Evolutionary conservation across 495 filamentous ascomycete species (phyloP), one percentile per base, ranked within the genome.

Genomic region (Physcia stellaris): DNA sequence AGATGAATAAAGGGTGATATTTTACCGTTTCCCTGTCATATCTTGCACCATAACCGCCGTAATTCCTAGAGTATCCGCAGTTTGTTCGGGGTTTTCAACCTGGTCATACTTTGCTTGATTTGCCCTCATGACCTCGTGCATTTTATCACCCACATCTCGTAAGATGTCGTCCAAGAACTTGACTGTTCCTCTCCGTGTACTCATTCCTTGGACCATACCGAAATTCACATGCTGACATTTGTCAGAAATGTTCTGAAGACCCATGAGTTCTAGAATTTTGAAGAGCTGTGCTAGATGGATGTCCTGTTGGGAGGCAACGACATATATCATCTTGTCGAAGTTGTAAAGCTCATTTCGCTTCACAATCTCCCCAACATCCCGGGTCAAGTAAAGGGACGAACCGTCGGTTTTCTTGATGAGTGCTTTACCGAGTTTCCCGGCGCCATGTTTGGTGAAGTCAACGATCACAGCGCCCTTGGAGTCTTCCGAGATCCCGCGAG

Each of bases 381-480:
- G 67, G 41, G 79, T 80, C 24, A 84, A 61, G 54, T 86, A 84
- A 4, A 77, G 62, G 20, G 70, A 71, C 5, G 74, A 79, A 26
- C 80, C 80, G 45, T 79, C 76, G 50, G 73, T 73, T 50, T 76
- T 75, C 42, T 76, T 63, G 39, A 86, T 70, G 32, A 80, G 63
- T 24, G 73, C 77, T 57, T 74, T 79, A 37, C 77, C 79, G 1
- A 82, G 69, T 49, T 75, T 79, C 59, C 77, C 78, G 20, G 64
- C 53, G 37, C 70, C 70, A 42, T 85, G 73, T 56, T 87, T 85
- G 35, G 71, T 70, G 46, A 98, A 82, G 57, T 98, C 81, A 40
- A 94, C 76, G 45, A 95, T 82, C 35, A 84, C 65, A 28, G 90
- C 90, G 27, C 90, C 90, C 23, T 95, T 75, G 23, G 85, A 87